Conservation (phyloP, 352 stramenopile species). For the Globisporangium irregulare region DNA sequence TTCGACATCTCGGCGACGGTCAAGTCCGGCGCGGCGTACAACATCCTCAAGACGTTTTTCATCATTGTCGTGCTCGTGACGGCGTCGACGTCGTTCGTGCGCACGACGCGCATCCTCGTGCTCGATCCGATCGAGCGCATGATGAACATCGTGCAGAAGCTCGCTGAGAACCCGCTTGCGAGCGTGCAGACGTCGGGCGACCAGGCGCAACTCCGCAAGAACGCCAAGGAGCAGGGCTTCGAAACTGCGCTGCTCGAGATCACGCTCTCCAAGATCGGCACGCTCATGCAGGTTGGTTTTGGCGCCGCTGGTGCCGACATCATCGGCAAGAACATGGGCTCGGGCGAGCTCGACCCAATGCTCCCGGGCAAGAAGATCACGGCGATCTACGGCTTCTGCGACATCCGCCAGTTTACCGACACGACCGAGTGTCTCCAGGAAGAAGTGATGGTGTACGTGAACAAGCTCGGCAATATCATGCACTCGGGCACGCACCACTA, state of each 20-base stretch:
- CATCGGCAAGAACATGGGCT: conserved; percentile 86
- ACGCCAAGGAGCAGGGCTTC: conserved; percentile 76
- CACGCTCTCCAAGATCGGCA: conserved; percentile 79
- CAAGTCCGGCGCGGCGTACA: conserved; percentile 60
- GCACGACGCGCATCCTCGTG: conserved; percentile 78
- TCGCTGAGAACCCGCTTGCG: conserved; percentile 87
- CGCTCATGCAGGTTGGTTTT: conserved; percentile 86
- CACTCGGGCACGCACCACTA: conserved; percentile 84
- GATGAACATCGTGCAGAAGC: conserved; percentile 86
- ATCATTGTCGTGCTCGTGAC: conserved; percentile 82
- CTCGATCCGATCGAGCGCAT: conserved; percentile 91
- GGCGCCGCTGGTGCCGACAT: conserved; percentile 78
- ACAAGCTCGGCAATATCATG: conserved; percentile 89
- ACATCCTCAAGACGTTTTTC: conserved; percentile 86
- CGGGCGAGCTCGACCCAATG: conserved; percentile 87
- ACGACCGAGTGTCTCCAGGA: conserved; percentile 89
- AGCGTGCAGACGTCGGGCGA: conserved; percentile 68
- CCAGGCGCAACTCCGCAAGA: conserved; percentile 66
- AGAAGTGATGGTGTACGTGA: conserved; percentile 92
- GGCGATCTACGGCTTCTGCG: conserved; percentile 94
- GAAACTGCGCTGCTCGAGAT: conserved; percentile 80
- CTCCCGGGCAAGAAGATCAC: conserved; percentile 89
- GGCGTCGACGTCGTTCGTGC: conserved; percentile 83
- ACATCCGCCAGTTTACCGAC: conserved; percentile 93
- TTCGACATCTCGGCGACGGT: conserved; percentile 75